Conservation (phyloP, 257 asterid genomes). For the Ilex asprella region DNA sequence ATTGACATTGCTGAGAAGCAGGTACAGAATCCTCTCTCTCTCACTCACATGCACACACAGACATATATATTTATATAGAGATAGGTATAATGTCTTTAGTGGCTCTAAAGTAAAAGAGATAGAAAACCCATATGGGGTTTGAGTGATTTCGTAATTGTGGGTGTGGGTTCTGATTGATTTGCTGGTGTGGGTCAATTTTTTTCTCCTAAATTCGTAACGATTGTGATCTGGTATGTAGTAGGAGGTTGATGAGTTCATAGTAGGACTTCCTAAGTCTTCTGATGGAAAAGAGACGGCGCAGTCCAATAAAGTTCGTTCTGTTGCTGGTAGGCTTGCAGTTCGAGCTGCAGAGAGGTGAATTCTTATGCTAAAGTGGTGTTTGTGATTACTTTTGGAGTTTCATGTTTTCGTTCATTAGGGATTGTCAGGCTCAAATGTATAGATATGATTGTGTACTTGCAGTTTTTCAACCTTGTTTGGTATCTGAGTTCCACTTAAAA, state of each 20-base stretch:
- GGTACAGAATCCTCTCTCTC: slow-evolving; percentile 27
- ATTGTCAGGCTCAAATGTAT: too few species aligned
- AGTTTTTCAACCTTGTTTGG: too few species aligned
- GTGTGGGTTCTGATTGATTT: too few species aligned
- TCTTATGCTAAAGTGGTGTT: slow-evolving; percentile 1
- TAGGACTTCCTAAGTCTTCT: slow-evolving; percentile 74
- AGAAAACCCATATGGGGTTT: too few species aligned
- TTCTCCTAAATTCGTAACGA: slow-evolving; percentile 2
- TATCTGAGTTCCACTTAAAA: too few species aligned
- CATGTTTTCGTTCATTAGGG: neutral
- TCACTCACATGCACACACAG: neutral
- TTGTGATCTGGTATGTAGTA: slow-evolving; percentile 25
- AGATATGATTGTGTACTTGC: too few species aligned
- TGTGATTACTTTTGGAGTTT: neutral
- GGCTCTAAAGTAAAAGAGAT: too few species aligned
- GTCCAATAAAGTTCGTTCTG: slow-evolving; percentile 84
- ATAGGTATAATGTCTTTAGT: neutral
- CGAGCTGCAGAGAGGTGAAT: slow-evolving; percentile 83
- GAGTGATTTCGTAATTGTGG: too few species aligned
- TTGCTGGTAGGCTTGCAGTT: slow-evolving; percentile 83
- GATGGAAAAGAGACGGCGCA: slow-evolving; percentile 82
- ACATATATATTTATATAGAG: neutral
- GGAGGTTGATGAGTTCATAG: slow-evolving; percentile 94
- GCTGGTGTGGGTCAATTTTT: neutral
- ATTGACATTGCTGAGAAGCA: slow-evolving; percentile 69